A percentile compares a stretch with the other conserved stretches of the same genome.
These are phyloP conservation scores for Phoma sp. DNA, from an alignment of 2,329 filamentous ascomycete species.

Conservation along the genomic window DNA sequence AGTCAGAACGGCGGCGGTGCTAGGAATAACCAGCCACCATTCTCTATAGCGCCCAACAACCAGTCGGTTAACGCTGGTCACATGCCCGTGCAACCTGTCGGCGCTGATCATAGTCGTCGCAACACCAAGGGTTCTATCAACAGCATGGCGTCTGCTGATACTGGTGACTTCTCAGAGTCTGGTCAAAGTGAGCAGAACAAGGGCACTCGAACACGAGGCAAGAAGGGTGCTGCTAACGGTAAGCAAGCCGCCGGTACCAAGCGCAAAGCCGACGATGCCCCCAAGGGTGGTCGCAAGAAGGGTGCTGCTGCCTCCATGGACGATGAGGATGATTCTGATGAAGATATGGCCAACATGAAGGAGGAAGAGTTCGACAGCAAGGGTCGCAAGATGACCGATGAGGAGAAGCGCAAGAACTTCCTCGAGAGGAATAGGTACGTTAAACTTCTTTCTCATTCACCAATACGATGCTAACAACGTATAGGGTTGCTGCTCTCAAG, in stretches of 20 bases:
- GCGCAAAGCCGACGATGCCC: constrained; percentile 78
- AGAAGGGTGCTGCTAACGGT: constrained; percentile 46
- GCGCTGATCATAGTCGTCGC: constrained; percentile 59
- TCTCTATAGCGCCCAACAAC: constrained; percentile 54
- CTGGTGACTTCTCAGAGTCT: constrained; percentile 75
- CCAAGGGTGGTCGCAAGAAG: constrained; percentile 73
- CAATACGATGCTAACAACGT: constrained; percentile 28
- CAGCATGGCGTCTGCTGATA: constrained; percentile 65
- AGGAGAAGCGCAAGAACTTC: constrained; percentile 98
- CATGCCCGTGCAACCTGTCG: constrained; percentile 58
- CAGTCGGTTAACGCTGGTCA: constrained; percentile 52
- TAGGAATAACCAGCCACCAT: constrained; percentile 61
- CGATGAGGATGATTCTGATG: constrained; percentile 55
- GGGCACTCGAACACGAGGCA: constrained; percentile 51
- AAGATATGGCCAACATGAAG: constrained; percentile 47
- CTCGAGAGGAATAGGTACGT: constrained; percentile 91
- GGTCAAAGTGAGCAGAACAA: constrained; percentile 70
- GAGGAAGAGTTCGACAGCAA: constrained; percentile 56
- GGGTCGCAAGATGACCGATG: constrained; percentile 91
- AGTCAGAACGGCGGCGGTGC: constrained; percentile 66
- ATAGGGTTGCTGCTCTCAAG: constrained; percentile 91
- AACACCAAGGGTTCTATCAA: constrained; percentile 59
- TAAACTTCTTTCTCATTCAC: not conserved
- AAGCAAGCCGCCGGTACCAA: constrained; percentile 56
- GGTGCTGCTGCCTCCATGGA: constrained; percentile 62